Percentiles rank a stretch among this genome's conserved stretches.
These are phyloP conservation scores for Suillus discolor DNA, from an alignment of 768 basidiomycete species.

Conservation along the genomic window DNA sequence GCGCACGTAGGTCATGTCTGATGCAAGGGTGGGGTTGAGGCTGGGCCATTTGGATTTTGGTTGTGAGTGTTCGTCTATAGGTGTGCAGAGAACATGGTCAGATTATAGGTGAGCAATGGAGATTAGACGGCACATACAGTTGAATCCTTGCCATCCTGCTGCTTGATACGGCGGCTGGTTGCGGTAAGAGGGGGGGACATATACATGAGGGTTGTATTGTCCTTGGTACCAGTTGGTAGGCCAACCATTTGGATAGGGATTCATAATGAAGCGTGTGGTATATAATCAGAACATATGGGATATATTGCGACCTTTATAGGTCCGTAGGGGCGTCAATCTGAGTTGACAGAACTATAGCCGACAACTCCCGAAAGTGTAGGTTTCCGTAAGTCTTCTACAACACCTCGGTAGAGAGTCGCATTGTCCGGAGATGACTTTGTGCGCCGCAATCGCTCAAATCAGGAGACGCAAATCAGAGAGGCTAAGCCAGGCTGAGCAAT, in stretches of 20 bases:
- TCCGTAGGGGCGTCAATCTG: neutral
- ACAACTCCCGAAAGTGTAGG: neutral
- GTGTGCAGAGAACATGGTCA: neutral
- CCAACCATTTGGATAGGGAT: conserved; percentile 23
- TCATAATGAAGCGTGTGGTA: conserved; percentile 18
- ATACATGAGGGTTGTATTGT: conserved; percentile 33
- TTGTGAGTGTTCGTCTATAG: conserved; percentile 22
- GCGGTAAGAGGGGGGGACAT: conserved; percentile 23
- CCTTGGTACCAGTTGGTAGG: conserved; percentile 25
- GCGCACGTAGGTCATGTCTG: conserved; percentile 49
- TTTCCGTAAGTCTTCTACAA: neutral
- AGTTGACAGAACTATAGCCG: neutral
- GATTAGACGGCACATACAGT: conserved; percentile 16
- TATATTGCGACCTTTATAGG: conserved; percentile 14
- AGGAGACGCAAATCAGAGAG: neutral
- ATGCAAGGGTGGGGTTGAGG: conserved; percentile 55
- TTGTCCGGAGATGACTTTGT: neutral
- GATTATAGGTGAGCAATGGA: neutral
- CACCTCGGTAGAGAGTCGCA: neutral
- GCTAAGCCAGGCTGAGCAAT: neutral
- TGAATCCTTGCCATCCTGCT: conserved; percentile 14
- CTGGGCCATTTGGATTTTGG: conserved; percentile 46
- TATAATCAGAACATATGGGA: neutral
- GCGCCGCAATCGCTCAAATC: neutral
- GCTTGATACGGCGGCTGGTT: conserved; percentile 12